A percentile compares a stretch with the other conserved stretches of the same genome.
Conservation (phyloP, 352 stramenopile species). For the Globisporangium solare region DNA sequence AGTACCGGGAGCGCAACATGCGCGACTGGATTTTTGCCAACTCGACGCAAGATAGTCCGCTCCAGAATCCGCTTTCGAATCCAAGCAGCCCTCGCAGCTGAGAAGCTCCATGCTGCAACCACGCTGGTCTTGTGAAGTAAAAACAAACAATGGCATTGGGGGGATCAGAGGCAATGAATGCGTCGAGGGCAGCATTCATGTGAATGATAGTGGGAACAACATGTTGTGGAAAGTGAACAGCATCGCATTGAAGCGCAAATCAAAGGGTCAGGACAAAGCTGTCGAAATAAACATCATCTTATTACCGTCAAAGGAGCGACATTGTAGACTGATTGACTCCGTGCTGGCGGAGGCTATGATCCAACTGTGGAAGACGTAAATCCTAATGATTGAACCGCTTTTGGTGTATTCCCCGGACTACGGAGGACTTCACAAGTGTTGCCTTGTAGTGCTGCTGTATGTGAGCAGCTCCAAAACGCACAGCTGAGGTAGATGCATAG, state of each 20-base stretch:
- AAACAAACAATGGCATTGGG: no score
- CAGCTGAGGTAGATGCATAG: conserved; percentile 54
- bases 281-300: no score
- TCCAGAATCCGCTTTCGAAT: conserved; percentile 1
- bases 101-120: no score
- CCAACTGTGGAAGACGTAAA: conserved; percentile 36
- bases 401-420: conserved; percentile 62
- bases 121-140: no score
- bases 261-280: no score
- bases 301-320: no score
- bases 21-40: conserved; percentile 38
- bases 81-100: no score
- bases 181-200: no score
- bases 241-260: no score
- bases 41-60: conserved; percentile 1
- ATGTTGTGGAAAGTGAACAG: no score
- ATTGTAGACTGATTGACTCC: background rate
- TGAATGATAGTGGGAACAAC: no score
- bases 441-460: conserved; percentile 17
- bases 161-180: no score
- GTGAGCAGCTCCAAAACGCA: conserved; percentile 24
- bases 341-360: background rate
- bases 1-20: conserved; percentile 44
- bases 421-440: conserved; percentile 41
- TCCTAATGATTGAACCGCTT: conserved; percentile 68